A percentile compares a stretch with the other conserved stretches of the same genome.
These are phyloP conservation scores for Ganoderma multipileum DNA, from an alignment of 1,284 basidiomycete genomes.

Conservation along the genomic window DNA sequence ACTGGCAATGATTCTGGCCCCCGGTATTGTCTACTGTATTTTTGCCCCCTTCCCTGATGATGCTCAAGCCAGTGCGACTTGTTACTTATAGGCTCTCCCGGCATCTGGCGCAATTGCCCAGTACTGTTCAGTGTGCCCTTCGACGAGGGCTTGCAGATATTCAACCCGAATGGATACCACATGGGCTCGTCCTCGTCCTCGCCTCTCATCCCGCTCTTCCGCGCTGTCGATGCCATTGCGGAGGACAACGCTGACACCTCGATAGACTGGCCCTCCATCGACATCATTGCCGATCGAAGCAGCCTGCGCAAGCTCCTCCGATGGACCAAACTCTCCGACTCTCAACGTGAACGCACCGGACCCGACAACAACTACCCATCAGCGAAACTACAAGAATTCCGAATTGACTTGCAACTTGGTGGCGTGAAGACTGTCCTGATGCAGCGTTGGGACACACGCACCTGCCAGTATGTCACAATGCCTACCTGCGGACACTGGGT, in stretches of 20 bases:
- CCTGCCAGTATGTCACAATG: slow-evolving; percentile 5
- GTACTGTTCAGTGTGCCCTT: slow-evolving; percentile 53
- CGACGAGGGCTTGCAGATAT: slow-evolving; percentile 51
- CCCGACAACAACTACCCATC: slow-evolving; percentile 12
- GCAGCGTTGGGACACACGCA: slow-evolving; percentile 44
- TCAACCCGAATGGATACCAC: slow-evolving; percentile 58
- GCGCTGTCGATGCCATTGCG: slow-evolving; percentile 50
- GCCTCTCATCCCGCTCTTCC: slow-evolving; percentile 54
- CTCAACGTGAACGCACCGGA: neutral
- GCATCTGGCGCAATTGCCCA: slow-evolving; percentile 52
- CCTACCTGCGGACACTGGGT: slow-evolving; percentile 45
- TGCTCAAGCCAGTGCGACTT: neutral
- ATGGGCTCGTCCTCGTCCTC: slow-evolving; percentile 41
- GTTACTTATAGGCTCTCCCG: slow-evolving; percentile 52
- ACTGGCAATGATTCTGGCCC: slow-evolving; percentile 62
- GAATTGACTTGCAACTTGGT: slow-evolving; percentile 62
- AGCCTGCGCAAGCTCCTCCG: slow-evolving; percentile 59
- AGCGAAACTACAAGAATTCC: slow-evolving; percentile 45
- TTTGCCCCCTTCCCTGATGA: too few relatives aligned
- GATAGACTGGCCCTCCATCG: slow-evolving; percentile 55
- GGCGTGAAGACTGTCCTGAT: slow-evolving; percentile 59
- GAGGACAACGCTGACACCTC: slow-evolving; percentile 32
- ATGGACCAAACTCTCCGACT: slow-evolving; percentile 45
- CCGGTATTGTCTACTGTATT: slow-evolving; percentile 42
- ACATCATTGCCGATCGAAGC: slow-evolving; percentile 66